These are phyloP conservation scores for Ascosphaera apis DNA, from an alignment of 2,329 filamentous ascomycete genomes.

Conservation along the genomic window DNA sequence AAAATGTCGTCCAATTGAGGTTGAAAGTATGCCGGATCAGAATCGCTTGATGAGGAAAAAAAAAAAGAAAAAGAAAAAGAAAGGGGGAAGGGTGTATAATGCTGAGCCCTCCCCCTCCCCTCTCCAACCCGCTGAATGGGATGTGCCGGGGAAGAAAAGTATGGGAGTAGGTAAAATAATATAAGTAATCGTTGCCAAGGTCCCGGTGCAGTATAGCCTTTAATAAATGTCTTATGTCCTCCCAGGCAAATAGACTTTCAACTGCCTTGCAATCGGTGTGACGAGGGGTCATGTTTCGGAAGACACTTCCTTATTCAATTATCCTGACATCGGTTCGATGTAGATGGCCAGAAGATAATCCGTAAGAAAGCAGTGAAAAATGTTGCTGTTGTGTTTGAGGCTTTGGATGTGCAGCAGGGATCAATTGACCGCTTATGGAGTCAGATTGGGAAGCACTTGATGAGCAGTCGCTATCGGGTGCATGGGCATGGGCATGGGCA, in stretches of 20 bases:
- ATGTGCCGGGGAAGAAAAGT: too few species aligned
- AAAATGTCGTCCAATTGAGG: not conserved
- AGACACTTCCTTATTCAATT: not conserved
- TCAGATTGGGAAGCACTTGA: too few species aligned
- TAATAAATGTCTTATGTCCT: too few species aligned
- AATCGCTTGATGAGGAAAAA: not conserved
- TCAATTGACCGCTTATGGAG: too few species aligned
- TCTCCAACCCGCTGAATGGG: too few species aligned
- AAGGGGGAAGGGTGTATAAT: not conserved
- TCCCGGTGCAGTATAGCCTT: too few species aligned
- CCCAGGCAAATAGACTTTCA: too few species aligned
- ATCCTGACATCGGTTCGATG: not conserved
- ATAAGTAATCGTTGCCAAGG: not conserved
- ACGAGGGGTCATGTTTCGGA: not conserved
- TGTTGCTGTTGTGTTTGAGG: not conserved
- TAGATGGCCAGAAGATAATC: not conserved
- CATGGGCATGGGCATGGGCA: not conserved
- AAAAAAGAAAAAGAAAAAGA: not conserved
- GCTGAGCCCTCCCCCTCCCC: too few species aligned
- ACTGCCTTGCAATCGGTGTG: not conserved
- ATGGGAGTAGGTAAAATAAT: too few species aligned
- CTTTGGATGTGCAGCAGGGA: not conserved
- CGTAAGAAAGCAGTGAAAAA: not conserved
- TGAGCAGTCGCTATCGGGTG: too few species aligned
- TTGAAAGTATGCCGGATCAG: not conserved